Evolutionary conservation across 2,329 filamentous ascomycete species (phyloP), one percentile per base, ranked within the genome.

Genomic region (Tolypocladium ovalisporum): DNA sequence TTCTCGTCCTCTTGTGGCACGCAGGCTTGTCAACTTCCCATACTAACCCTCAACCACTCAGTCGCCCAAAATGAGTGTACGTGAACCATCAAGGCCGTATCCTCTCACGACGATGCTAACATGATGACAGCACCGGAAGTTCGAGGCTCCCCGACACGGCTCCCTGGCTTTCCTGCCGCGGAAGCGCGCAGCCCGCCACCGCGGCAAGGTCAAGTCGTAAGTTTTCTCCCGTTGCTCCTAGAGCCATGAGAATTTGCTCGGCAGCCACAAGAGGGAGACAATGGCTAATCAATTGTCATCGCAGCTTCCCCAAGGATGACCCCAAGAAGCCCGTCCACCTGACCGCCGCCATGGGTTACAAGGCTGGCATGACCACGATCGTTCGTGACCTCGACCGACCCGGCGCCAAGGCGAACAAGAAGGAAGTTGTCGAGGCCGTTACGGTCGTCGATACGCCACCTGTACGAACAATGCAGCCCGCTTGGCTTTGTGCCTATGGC

Each of bases 321-420:
- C 83, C 91, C 74, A 97, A 97, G 89, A 96, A 97, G 88, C 90
- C 92, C 73, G 90, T 97, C 78, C 94, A 99, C 85, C 86, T 99
- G 73, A 99, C 94, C 65, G 94, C 94, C 73, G 81, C 90, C 73
- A 92, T 97, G 87, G 94, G 94, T 77, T 99, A 99, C 88, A 99
- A 99, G 90, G 94, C 94, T 76, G 94, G 94, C 78, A 99, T 99
- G 94, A 97, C 91, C 78, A 99, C 94, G 73, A 94, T 97, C 79
- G 94, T 99, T 77, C 93, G 94, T 80, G 93, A 97, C 79, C 86
- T 97, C 78, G 94, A 99, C 86, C 89, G 94, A 79, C 94, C 94
- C 67, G 94, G 94, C 79, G 94, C 94, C 73, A 99, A 99, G 87
- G 86, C 94, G 79, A 91, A 99, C 90, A 97, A 97, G 90, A 91